These are phyloP conservation scores for Meira miltonrushii DNA, from an alignment of 1,284 basidiomycete genomes.

Conservation along the genomic window DNA sequence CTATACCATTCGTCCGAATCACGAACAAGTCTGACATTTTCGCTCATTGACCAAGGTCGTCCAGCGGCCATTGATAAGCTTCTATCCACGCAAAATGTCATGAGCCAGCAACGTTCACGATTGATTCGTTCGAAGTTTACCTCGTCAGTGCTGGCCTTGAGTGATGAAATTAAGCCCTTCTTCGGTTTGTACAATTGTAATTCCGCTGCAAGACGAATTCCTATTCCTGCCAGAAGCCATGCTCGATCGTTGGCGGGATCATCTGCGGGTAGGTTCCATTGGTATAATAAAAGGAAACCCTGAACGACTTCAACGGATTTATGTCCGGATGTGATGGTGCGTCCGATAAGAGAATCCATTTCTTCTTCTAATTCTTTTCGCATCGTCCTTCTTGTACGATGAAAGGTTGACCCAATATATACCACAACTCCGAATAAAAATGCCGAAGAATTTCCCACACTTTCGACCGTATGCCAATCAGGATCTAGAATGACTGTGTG, in stretches of 20 bases:
- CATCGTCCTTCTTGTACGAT: slow-evolving; percentile 73
- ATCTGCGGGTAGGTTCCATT: slow-evolving; percentile 53
- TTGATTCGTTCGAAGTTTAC: slow-evolving; percentile 66
- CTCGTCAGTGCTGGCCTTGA: slow-evolving; percentile 64
- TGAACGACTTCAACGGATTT: slow-evolving; percentile 75
- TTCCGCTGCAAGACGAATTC: slow-evolving; percentile 82
- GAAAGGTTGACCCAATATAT: slow-evolving; percentile 85
- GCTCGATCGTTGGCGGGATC: slow-evolving; percentile 93
- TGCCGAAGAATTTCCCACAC: slow-evolving; percentile 41
- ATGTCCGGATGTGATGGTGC: slow-evolving; percentile 61
- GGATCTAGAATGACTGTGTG: slow-evolving; percentile 43
- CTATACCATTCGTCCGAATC: slow-evolving; percentile 67
- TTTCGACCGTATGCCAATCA: slow-evolving; percentile 48
- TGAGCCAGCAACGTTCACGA: slow-evolving; percentile 85
- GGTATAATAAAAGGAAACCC: slow-evolving; percentile 52
- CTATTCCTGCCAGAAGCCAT: slow-evolving; percentile 61
- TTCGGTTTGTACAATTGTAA: slow-evolving; percentile 52
- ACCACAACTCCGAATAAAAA: slow-evolving; percentile 62
- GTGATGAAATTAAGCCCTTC: neutral
- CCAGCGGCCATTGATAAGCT: slow-evolving; percentile 80
- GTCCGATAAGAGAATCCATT: neutral
- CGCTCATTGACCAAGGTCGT: slow-evolving; percentile 75
- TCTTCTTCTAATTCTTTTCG: slow-evolving; percentile 54
- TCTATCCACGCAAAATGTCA: slow-evolving; percentile 82
- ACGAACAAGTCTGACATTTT: slow-evolving; percentile 70